Evolutionary conservation across 805 yeast genomes (phyloP).

Genomic region (Wilhelminamyces savonicus): DNA sequence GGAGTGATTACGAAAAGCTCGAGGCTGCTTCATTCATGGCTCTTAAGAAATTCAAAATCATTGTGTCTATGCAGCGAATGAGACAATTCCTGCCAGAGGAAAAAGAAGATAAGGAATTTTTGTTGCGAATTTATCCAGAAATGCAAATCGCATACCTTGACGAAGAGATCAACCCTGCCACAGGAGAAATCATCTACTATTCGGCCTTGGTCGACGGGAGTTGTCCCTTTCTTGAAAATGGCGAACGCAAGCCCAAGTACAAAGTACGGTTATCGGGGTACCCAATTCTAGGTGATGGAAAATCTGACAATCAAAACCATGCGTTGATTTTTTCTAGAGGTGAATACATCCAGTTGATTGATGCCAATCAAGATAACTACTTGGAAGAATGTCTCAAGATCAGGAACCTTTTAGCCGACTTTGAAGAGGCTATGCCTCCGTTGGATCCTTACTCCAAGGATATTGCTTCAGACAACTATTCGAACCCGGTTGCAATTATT

Average conservation of each 20-base stretch:
- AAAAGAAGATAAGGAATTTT: slow-evolving; percentile 50
- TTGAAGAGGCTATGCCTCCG: slow-evolving; percentile 46
- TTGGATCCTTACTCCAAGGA: slow-evolving; percentile 6
- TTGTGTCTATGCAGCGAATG: slow-evolving; percentile 61
- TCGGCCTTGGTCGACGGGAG: slow-evolving; percentile 69
- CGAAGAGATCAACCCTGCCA: slow-evolving; percentile 36
- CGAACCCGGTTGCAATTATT: slow-evolving; percentile 68
- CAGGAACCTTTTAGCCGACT: slow-evolving; percentile 68
- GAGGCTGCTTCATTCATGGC: slow-evolving; percentile 50
- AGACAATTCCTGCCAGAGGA: slow-evolving; percentile 50
- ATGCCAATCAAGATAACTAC: slow-evolving; percentile 81
- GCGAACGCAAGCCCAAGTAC: slow-evolving; percentile 43
- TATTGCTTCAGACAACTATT: slow-evolving; percentile 11
- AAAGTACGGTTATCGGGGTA: slow-evolving; percentile 66
- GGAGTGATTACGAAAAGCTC: slow-evolving; percentile 27
- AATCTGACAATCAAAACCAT: slow-evolving; percentile 78
- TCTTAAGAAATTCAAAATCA: slow-evolving; percentile 55
- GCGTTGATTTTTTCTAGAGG: slow-evolving; percentile 72
- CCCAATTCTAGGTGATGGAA: slow-evolving; percentile 82
- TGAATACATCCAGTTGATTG: slow-evolving; percentile 73
- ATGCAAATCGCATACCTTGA: slow-evolving; percentile 59
- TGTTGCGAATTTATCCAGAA: slow-evolving; percentile 62
- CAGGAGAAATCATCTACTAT: slow-evolving; percentile 43
- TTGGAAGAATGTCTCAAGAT: slow-evolving; percentile 77
- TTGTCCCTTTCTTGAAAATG: slow-evolving; percentile 54